These are phyloP conservation scores for Tolypocladium sp. DNA, from an alignment of 2,329 filamentous ascomycete genomes.

Conservation along the genomic window DNA sequence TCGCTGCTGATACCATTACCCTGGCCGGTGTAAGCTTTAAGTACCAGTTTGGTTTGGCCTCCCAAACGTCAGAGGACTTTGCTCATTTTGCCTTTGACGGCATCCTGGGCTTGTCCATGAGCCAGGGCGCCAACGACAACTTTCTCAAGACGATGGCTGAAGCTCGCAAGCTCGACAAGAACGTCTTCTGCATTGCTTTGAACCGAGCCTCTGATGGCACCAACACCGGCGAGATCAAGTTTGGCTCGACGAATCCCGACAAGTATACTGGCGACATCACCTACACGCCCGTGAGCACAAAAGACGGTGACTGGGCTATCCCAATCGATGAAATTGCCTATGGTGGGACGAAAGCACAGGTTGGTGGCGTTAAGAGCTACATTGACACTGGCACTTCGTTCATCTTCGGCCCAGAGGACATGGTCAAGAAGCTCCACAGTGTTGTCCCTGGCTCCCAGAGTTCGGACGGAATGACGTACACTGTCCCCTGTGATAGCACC, in stretches of 20 bases:
- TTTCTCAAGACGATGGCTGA: constrained; percentile 55
- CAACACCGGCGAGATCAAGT: constrained; percentile 68
- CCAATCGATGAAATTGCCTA: constrained; percentile 56
- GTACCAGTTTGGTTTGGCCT: constrained; percentile 65
- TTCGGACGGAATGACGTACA: constrained; percentile 53
- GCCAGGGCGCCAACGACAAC: constrained; percentile 49
- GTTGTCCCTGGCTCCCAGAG: constrained; percentile 53
- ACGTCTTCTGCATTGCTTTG: constrained; percentile 64
- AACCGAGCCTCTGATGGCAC: constrained; percentile 55
- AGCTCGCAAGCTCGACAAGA: constrained; percentile 47
- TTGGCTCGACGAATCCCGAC: constrained; percentile 59
- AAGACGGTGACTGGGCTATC: constrained; percentile 63
- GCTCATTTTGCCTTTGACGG: constrained; percentile 75
- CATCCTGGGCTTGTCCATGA: constrained; percentile 69
- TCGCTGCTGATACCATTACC: constrained; percentile 57
- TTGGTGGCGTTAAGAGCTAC: constrained; percentile 53
- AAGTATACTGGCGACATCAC: constrained; percentile 60
- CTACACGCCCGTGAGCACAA: constrained; percentile 47
- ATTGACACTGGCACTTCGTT: constrained; percentile 81
- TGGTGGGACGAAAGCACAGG: constrained; percentile 47
- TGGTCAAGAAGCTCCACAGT: constrained; percentile 59
- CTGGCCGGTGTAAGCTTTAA: constrained; percentile 56
- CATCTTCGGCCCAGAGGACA: constrained; percentile 58
- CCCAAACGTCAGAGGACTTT: constrained; percentile 65
- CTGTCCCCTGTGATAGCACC: constrained; percentile 62